These are phyloP conservation scores for Papiliotrema flavescens DNA, from an alignment of 1,284 basidiomycete genomes.

Conservation along the genomic window DNA sequence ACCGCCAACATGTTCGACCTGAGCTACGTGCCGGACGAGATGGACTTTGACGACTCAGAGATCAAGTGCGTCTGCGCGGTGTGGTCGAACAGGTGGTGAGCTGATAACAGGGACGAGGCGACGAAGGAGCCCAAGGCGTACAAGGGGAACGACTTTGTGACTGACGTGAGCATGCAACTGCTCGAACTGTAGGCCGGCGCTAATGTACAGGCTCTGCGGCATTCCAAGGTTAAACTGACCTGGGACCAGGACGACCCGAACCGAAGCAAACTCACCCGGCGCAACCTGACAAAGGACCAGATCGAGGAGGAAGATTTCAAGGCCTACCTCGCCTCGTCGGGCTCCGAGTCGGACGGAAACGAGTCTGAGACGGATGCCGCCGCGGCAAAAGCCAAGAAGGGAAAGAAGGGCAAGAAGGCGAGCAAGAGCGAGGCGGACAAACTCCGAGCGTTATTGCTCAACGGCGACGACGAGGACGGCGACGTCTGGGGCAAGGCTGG, in stretches of 20 bases:
- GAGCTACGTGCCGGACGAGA: conserved; percentile 88
- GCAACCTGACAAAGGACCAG: conserved; percentile 71
- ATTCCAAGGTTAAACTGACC: conserved; percentile 95
- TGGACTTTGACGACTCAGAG: conserved; percentile 79
- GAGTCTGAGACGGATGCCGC: conserved; percentile 47
- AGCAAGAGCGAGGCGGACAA: conserved; percentile 54
- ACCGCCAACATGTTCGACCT: conserved; percentile 96
- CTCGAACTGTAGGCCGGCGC: neutral
- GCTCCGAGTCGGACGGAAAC: conserved; percentile 50
- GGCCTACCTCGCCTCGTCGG: conserved; percentile 74
- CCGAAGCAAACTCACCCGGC: conserved; percentile 73
- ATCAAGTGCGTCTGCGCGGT: conserved; percentile 54
- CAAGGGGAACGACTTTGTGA: conserved; percentile 85
- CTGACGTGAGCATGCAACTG: conserved; percentile 65
- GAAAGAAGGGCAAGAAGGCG: conserved; percentile 50
- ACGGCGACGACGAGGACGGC: conserved; percentile 55
- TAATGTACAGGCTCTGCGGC: conserved; percentile 76
- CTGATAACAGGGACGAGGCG: conserved; percentile 68
- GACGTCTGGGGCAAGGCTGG: conserved; percentile 65
- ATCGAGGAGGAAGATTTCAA: conserved; percentile 85
- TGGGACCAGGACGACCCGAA: conserved; percentile 99
- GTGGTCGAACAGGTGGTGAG: neutral
- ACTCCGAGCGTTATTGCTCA: conserved; percentile 68
- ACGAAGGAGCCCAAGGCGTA: conserved; percentile 65
- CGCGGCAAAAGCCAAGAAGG: conserved; percentile 17